Conservation (phyloP, 805 yeast species). For the Clavispora santaluciae region DNA sequence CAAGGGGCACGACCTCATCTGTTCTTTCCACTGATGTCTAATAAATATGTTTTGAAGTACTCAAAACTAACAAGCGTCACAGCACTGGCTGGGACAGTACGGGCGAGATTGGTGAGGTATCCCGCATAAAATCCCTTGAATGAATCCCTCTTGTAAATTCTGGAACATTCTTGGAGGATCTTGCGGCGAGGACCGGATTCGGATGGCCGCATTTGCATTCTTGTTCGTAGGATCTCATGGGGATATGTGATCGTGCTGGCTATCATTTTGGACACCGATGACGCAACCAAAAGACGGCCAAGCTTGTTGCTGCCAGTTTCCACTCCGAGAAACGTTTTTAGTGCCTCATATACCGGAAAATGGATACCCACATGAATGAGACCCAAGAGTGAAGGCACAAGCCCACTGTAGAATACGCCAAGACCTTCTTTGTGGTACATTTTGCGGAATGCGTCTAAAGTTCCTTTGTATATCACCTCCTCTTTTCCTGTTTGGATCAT, state of each 20-base stretch:
- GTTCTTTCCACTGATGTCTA: slow-evolving; percentile 26
- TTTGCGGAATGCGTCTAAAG: slow-evolving; percentile 74
- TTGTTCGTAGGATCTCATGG: slow-evolving; percentile 88
- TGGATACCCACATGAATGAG: slow-evolving; percentile 92
- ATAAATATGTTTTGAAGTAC: slow-evolving; percentile 56
- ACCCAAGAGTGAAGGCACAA: slow-evolving; percentile 87
- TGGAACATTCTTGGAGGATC: slow-evolving; percentile 28
- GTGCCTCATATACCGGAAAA: slow-evolving; percentile 85
- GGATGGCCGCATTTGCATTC: slow-evolving; percentile 66
- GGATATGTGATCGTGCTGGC: slow-evolving; percentile 91
- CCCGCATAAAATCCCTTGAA: slow-evolving; percentile 84
- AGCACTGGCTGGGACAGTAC: slow-evolving; percentile 94
- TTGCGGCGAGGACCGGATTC: slow-evolving; percentile 12
- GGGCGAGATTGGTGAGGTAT: slow-evolving; percentile 71
- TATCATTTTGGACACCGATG: slow-evolving; percentile 77
- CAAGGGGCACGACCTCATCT: slow-evolving; percentile 15
- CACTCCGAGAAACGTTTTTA: slow-evolving; percentile 43
- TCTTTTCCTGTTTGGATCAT: slow-evolving; percentile 71
- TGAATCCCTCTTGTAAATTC: slow-evolving; percentile 64
- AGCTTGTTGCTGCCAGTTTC: slow-evolving; percentile 14
- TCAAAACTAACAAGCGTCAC: slow-evolving; percentile 94
- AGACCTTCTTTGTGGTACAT: slow-evolving; percentile 81
- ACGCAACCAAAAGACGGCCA: slow-evolving; percentile 47
- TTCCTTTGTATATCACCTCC: slow-evolving; percentile 57
- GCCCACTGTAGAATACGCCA: slow-evolving; percentile 78